Evolutionary conservation across 305 asterid genomes (phyloP).

Genomic region (Solanum hybrid): DNA sequence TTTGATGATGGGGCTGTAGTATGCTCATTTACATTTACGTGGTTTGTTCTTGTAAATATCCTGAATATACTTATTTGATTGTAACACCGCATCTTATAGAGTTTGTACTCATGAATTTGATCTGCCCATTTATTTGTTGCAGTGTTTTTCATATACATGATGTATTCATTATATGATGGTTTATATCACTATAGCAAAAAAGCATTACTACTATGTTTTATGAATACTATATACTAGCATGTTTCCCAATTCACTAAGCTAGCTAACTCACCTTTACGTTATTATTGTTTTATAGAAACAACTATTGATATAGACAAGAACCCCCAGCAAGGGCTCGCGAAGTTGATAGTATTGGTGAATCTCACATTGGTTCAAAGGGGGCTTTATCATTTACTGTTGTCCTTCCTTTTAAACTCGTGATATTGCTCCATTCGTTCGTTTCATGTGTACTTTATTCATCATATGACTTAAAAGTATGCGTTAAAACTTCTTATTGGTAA

Average conservation of each 20-base stretch:
- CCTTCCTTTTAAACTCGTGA: neutral
- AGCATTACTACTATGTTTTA: neutral
- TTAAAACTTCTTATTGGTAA: neutral
- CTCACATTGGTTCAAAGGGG: neutral
- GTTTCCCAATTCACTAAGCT: neutral
- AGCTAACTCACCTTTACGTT: neutral
- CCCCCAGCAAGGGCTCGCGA: neutral
- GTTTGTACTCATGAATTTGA: neutral
- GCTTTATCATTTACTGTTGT: neutral
- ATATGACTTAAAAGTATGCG: neutral
- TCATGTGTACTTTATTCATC: neutral
- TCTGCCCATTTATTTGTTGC: neutral
- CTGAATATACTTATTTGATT: neutral
- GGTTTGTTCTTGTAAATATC: neutral
- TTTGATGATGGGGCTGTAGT: neutral
- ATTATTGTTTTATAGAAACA: neutral
- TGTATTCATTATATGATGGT: neutral
- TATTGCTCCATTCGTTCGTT: neutral
- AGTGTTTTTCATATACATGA: neutral
- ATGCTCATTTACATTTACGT: neutral
- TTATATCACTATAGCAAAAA: neutral
- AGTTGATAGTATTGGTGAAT: neutral
- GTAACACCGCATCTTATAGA: neutral
- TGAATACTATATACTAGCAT: neutral
- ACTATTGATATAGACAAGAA: neutral